These are phyloP conservation scores for Pythium pyrilobum DNA, from an alignment of 352 stramenopile species.

Conservation along the genomic window DNA sequence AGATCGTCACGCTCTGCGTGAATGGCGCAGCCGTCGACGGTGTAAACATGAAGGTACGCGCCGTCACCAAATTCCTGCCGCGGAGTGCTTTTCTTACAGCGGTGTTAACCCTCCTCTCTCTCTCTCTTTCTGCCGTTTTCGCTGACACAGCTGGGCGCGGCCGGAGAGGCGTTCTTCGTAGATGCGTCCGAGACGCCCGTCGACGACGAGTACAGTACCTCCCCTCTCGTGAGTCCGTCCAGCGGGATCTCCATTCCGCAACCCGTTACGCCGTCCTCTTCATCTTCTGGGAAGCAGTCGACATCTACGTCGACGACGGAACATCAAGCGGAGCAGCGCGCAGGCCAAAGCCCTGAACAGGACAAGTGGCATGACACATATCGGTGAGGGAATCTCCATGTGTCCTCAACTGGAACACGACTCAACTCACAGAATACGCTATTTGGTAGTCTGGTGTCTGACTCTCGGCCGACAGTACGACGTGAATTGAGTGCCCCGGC, in stretches of 20 bases:
- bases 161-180: constrained; percentile 77
- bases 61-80: not conserved
- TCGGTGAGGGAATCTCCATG: constrained; percentile 4
- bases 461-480: constrained; percentile 3
- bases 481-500: constrained; percentile 5
- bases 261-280: too few species aligned
- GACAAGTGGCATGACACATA: constrained; percentile 32
- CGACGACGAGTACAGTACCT: constrained; percentile 62
- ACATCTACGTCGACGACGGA: not conserved
- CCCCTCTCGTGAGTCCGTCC: constrained; percentile 44
- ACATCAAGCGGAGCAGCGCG: not conserved
- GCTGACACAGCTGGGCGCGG: constrained; percentile 34
- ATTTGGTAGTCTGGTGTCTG: constrained; percentile 12
- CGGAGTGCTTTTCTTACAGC: not conserved
- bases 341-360: not conserved
- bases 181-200: constrained; percentile 50
- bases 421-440: not conserved
- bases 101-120: not conserved
- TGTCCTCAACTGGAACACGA: not conserved
- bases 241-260: too few species aligned
- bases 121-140: not conserved
- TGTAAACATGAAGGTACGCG: constrained; percentile 71
- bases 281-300: too few species aligned
- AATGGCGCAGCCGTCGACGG: constrained; percentile 49
- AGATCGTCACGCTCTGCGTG: constrained; percentile 13